Base-by-base conservation (phyloP, 2,329 filamentous ascomycete genomes). In the Dothiorella sarmentorum region DNA sequence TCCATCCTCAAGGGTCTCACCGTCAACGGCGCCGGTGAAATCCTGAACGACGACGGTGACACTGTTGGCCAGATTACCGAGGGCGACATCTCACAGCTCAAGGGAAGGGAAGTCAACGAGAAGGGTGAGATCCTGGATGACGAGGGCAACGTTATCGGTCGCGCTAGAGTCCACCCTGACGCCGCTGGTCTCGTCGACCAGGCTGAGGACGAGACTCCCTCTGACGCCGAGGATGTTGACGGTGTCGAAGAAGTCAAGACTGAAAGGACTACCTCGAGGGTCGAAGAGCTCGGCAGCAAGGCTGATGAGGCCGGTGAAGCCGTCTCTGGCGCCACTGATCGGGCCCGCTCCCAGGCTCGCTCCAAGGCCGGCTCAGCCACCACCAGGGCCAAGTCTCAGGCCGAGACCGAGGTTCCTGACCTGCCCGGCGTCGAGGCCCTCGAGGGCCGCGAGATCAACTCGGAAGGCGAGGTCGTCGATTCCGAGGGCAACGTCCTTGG, bases 41-140 rank as follows among this genome's bases (percentile, higher is more conserved):
- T 81, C 59, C 73, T 78, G 63, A 79, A 80, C 64, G 74, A 78
- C 35, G 78, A 80, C 49, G 78, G 78, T 17, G 78, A 81, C 66
- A 78, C 77, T 43, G 69, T 81, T 59, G 78, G 78, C 10, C 73
- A 72, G 43, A 69, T 81, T 22, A 67, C 73, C 43, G 78, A 80
- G 42, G 78, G 78, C 52, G 75, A 81, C 61, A 76, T 78, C 59
- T 64, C 74, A 31, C 69, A 79, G 56, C 76, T 81, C 33, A 69
- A 78, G 64, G 77, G 78, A 65, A 72, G 73, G 56, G 75, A 75
- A 43, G 75, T 80, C 62, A 82, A 82, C 64, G 75, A 79, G 61
- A 72, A 80, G 24, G 81, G 81, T 53, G 79, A 82, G 64, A 81
- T 83, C 61, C 67, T 82, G n/a, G 78, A 82, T 60, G 75, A 81